These are phyloP conservation scores for Trichosporon coremiiforme DNA, from an alignment of 1,284 basidiomycete species.

Conservation along the genomic window DNA sequence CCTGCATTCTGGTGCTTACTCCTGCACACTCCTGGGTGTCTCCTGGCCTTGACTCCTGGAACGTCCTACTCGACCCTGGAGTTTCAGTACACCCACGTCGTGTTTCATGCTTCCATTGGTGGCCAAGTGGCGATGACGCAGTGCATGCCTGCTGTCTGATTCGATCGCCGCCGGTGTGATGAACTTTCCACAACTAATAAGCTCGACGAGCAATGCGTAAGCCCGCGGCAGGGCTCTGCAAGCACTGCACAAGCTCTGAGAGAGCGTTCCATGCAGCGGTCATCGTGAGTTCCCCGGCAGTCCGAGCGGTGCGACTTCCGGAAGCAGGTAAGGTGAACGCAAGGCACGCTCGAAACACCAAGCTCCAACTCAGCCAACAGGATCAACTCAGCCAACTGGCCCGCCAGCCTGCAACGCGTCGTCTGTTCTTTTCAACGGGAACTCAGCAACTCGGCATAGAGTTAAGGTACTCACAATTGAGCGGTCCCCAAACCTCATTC, in stretches of 20 bases:
- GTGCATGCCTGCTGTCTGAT: conserved; percentile 4
- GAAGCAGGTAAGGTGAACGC: background rate
- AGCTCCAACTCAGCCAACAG: conserved; percentile 5
- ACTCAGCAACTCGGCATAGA: background rate
- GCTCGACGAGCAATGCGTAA: background rate
- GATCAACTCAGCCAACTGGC: conserved; percentile 2
- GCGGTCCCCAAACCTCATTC: background rate
- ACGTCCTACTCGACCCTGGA: background rate
- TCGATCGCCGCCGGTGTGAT: background rate
- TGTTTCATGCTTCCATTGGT: background rate
- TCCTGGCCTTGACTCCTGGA: background rate
- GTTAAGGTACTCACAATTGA: conserved; percentile 9
- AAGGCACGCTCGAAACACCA: conserved; percentile 6
- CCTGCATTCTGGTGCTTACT: background rate
- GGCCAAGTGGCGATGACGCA: conserved; percentile 1
- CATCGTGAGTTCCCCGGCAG: background rate
- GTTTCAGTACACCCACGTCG: background rate
- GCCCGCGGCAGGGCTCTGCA: background rate
- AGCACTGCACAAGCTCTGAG: too few species aligned
- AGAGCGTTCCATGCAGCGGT: background rate
- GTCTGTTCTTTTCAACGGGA: background rate
- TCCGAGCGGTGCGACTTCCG: background rate
- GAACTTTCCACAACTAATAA: conserved; percentile 9
- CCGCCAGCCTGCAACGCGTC: conserved; percentile 1
- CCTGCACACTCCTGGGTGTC: background rate